phyloP scores from a whole-genome alignment of 2,329 filamentous ascomycete genomes.

The Aspergillus sp. region DNA sequence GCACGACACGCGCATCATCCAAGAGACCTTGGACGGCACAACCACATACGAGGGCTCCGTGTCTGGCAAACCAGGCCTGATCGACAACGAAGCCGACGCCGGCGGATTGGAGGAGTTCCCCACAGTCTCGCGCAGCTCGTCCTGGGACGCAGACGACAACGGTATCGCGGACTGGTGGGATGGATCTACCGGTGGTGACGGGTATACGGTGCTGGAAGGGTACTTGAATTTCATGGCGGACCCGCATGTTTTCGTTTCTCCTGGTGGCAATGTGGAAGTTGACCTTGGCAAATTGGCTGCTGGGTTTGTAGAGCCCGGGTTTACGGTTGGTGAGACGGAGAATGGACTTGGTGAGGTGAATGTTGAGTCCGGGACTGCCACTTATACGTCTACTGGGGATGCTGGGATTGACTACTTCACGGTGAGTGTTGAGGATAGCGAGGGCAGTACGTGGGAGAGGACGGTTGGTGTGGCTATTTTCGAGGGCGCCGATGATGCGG shows the following conservation, averaged over 20 bases:
- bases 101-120: conserved; percentile 12
- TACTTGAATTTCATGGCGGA: conserved; percentile 15
- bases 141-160: conserved; percentile 10
- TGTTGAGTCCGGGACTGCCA: background rate
- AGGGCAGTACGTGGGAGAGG: conserved; percentile 9
- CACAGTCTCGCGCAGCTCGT: background rate
- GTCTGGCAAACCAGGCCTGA: conserved; percentile 7
- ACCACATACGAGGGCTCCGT: conserved; percentile 7
- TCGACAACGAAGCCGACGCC: conserved; percentile 11
- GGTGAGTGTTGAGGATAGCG: background rate
- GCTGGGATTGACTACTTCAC: conserved; percentile 1
- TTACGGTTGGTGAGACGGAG: background rate
- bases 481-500: background rate
- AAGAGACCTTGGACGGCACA: conserved; percentile 10
- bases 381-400: background rate
- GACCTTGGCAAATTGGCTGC: background rate
- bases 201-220: conserved; percentile 10
- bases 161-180: conserved; percentile 16
- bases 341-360: background rate
- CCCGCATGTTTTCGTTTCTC: conserved; percentile 4
- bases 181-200: conserved; percentile 5
- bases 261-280: background rate
- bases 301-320: background rate
- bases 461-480: conserved; percentile 7
- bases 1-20: conserved; percentile 11